phyloP scores from a whole-genome alignment of 1,284 basidiomycete genomes.

The Microbotryomycetes sp. region DNA sequence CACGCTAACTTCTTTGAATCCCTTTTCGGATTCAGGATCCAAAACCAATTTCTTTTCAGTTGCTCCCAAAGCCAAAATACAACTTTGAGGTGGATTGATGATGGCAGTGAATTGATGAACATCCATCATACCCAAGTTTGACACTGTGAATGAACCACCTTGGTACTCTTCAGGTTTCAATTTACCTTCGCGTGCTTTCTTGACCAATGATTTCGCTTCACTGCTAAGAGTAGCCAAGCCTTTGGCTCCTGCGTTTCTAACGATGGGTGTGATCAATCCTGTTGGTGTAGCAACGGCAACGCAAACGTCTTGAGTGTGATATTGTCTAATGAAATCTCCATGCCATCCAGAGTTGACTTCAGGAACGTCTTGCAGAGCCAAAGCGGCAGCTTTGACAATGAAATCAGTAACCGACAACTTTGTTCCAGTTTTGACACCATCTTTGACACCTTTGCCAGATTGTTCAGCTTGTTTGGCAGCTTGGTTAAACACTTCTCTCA shows the following conservation, averaged over 20 bases:
- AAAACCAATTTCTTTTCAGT: conserved; percentile 83
- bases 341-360: conserved; percentile 98
- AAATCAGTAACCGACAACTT: conserved; percentile 99
- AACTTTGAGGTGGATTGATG: conserved; percentile 97
- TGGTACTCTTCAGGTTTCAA: conserved; percentile 94
- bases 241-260: conserved; percentile 86
- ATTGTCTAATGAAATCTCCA: conserved; percentile 92
- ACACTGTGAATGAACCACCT: conserved; percentile 98
- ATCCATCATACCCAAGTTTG: conserved; percentile 98
- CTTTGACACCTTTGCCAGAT: conserved; percentile 49
- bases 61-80: conserved; percentile 90
- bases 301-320: conserved; percentile 94
- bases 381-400: conserved; percentile 87
- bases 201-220: conserved; percentile 84
- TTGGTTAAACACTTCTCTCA: conserved; percentile 90
- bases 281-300: conserved; percentile 94
- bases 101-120: conserved; percentile 89
- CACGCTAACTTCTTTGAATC: conserved; percentile 81
- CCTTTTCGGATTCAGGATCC: conserved; percentile 79
- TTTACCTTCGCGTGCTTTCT: conserved; percentile 94
- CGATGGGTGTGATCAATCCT: conserved; percentile 95
- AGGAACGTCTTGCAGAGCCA: conserved; percentile 88
- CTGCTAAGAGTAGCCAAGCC: conserved; percentile 88
- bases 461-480: conserved; percentile 65
- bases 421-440: conserved; percentile 56